Evolutionary conservation across 2,329 filamentous ascomycete species (phyloP).

Genomic region (Coleophoma crateriformis): DNA sequence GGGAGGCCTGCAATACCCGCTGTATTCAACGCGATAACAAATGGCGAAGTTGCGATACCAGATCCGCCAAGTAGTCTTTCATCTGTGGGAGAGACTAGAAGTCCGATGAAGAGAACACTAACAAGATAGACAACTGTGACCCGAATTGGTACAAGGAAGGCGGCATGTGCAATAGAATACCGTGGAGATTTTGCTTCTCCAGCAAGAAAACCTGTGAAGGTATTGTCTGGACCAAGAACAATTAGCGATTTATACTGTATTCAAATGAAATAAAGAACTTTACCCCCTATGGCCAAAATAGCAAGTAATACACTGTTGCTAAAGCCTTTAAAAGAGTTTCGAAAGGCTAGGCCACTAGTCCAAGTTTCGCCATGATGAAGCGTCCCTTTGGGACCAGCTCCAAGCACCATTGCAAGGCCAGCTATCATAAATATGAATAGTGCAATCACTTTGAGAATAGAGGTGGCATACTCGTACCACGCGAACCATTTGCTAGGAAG

Average conservation of each 20-base stretch:
- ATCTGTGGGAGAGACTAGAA: constrained; percentile 16
- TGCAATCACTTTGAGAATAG: no score
- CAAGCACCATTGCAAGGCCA: no score
- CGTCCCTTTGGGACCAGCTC: no score
- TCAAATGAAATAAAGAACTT: background rate
- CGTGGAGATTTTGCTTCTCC: constrained; percentile 8
- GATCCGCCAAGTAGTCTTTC: constrained; percentile 9
- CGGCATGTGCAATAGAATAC: constrained; percentile 9
- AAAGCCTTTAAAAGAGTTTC: constrained; percentile 31
- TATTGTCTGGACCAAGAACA: constrained; percentile 4
- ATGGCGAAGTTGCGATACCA: constrained; percentile 12
- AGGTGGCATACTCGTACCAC: no score
- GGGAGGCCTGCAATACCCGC: constrained; percentile 12
- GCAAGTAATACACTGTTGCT: constrained; percentile 16
- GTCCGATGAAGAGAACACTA: constrained; percentile 6
- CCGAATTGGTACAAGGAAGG: constrained; percentile 8
- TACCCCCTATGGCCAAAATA: constrained; percentile 10
- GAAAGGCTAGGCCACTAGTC: constrained; percentile 26
- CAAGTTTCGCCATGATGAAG: constrained; percentile 24
- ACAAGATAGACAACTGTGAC: constrained; percentile 6
- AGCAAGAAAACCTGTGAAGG: constrained; percentile 25
- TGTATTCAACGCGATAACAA: constrained; percentile 11
- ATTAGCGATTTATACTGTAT: background rate
- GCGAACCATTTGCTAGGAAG: no score
- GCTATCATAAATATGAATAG: no score